Evolutionary conservation across 352 stramenopile species (phyloP), one percentile per base, ranked within the genome.

Genomic region (Phytopythium helicoides): DNA sequence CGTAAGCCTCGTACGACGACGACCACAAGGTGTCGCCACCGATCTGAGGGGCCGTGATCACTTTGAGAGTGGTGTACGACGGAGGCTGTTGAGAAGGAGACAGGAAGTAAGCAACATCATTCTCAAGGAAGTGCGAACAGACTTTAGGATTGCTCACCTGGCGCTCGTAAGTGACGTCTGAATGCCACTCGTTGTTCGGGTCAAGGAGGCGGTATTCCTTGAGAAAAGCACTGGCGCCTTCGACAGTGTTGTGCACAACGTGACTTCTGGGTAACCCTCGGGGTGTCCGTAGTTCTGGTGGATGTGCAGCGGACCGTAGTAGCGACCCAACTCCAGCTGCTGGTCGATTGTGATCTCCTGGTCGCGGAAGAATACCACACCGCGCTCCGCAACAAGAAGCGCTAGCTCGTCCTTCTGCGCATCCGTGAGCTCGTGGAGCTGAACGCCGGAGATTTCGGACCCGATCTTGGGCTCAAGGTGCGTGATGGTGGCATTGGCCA

Each of bases 1-100:
- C 64, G 54, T 78, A 81, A 1, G 71, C 71, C 23, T 81, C 68
- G 58, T 75, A 75, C 3, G 52, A 52, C 1, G 67, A 76, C 1
- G 66, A 52, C 67, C 67, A 81, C 9, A 81, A 33, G 3, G 71
- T 81, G 44, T 76, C 71, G 14, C 61, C 71, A 18, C 71, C 71
- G 34, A 65, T 57, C 0, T 51, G 52, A 25, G 71, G 71, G 39
- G 56, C 64, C 0, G 59, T 67, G 39, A 72, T 22, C 38, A 78
- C 28, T 25, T 66, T 54, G 55, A 71, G 56, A 49, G 52, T 64
- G n/a, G 58, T 71, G 54, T 71, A 71, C 16, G 58, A 66, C 16
- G 62, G 62, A 19, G 62, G 62, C 52, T 59, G 47, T 26, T 8
- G 5, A 54, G 7, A 10, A n/a, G 2, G 37, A 4, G 33, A 14